A percentile compares a stretch with the other conserved stretches of the same genome.
These are phyloP conservation scores for Xylaria sp. DNA, from an alignment of 2,329 filamentous ascomycete species.

Conservation along the genomic window DNA sequence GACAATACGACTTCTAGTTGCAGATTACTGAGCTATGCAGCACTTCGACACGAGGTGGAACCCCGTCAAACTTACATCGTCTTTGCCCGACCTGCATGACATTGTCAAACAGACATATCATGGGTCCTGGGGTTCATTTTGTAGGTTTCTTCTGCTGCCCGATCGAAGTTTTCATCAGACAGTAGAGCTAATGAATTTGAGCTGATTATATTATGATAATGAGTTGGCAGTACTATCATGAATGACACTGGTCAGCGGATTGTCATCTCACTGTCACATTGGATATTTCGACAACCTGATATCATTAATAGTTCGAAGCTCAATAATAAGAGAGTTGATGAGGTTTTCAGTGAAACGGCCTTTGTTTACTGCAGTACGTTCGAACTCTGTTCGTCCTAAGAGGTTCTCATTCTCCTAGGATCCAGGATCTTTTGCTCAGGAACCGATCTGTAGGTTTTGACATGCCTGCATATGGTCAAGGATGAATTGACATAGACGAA, in stretches of 20 bases:
- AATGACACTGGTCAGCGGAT: not conserved
- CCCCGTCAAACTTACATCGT: not conserved
- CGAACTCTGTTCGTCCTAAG: not conserved
- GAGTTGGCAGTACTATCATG: not conserved
- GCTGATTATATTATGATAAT: not conserved
- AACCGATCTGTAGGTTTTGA: not conserved
- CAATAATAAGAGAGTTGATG: not conserved
- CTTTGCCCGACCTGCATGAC: not conserved
- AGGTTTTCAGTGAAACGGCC: not conserved
- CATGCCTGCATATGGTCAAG: not conserved
- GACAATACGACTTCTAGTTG: slow-evolving; percentile 3
- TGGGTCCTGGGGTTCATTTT: not conserved
- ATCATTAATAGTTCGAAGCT: not conserved
- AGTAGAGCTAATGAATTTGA: not conserved
- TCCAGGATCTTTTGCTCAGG: not conserved
- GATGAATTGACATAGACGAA: not conserved
- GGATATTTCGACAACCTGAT: not conserved
- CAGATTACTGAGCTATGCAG: slow-evolving; percentile 22
- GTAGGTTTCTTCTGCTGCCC: slow-evolving; percentile 26
- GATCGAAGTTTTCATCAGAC: slow-evolving; percentile 20
- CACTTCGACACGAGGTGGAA: slow-evolving; percentile 10
- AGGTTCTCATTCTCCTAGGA: not conserved
- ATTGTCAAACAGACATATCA: not conserved
- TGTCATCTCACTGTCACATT: not conserved
- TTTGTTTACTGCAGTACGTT: not conserved